A percentile compares a stretch with the other conserved stretches of the same genome.
Evolutionary conservation across 2,329 filamentous ascomycete species (phyloP).

Genomic region (Xylogone sp.): DNA sequence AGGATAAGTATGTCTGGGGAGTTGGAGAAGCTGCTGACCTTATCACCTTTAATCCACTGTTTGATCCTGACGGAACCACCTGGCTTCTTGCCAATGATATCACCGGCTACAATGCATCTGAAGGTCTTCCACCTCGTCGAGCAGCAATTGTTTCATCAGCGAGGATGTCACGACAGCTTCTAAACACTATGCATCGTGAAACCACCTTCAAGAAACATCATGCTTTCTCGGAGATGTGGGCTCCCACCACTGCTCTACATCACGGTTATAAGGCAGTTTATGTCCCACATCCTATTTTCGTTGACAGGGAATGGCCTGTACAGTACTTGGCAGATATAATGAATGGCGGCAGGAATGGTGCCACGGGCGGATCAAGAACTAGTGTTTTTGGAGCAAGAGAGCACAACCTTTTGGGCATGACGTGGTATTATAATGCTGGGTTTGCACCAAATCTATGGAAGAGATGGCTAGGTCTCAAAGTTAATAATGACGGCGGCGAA

Average conservation of each 20-base stretch:
- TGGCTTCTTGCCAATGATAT: constrained; percentile 83
- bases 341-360: constrained; percentile 74
- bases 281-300: constrained; percentile 82
- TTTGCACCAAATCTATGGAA: constrained; percentile 80
- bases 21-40: constrained; percentile 87
- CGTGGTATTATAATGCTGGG: constrained; percentile 87
- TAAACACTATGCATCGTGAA: constrained; percentile 87
- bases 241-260: constrained; percentile 79
- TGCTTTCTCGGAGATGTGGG: constrained; percentile 97
- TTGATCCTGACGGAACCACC: constrained; percentile 80
- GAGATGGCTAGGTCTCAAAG: constrained; percentile 79
- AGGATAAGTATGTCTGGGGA: constrained; percentile 82
- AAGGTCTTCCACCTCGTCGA: constrained; percentile 65
- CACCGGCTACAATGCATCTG: constrained; percentile 72
- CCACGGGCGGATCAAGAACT: constrained; percentile 67
- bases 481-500: constrained; percentile 76
- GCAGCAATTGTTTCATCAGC: constrained; percentile 86
- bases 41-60: constrained; percentile 88
- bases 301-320: constrained; percentile 82
- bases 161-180: constrained; percentile 74
- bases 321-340: constrained; percentile 74
- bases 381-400: constrained; percentile 80
- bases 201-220: constrained; percentile 81
- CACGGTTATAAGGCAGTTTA: constrained; percentile 93
- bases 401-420: constrained; percentile 82